These are phyloP conservation scores for Jaenimonas drosophilae DNA, from an alignment of 208 protist species.

Conservation along the genomic window DNA sequence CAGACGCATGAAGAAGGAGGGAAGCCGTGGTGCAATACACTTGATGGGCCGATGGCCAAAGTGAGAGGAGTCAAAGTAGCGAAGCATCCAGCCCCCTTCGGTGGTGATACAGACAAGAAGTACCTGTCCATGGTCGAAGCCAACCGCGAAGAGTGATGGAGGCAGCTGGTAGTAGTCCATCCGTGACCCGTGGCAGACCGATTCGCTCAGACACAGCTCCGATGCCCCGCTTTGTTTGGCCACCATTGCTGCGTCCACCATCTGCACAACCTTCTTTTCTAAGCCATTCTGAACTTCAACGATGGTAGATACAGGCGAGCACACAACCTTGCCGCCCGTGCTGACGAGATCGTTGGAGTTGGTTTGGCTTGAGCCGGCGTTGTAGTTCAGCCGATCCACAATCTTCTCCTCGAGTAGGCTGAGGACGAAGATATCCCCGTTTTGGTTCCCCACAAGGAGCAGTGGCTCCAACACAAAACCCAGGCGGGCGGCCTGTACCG, in stretches of 20 bases:
- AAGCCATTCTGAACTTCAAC: constrained; percentile 61
- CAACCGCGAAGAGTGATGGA: constrained; percentile 64
- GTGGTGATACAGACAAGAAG: constrained; percentile 50
- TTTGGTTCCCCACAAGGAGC: constrained; percentile 79
- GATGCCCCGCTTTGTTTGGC: constrained; percentile 27
- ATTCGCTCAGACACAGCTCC: not conserved
- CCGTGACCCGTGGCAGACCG: constrained; percentile 5
- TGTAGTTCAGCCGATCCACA: constrained; percentile 68
- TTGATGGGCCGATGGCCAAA: constrained; percentile 44
- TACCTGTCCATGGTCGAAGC: constrained; percentile 71
- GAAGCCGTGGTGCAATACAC: constrained; percentile 38
- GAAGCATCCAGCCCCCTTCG: constrained; percentile 41
- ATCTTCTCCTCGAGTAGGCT: constrained; percentile 51
- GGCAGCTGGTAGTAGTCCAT: constrained; percentile 22
- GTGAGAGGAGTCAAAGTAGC: constrained; percentile 21
- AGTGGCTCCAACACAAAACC: constrained; percentile 73
- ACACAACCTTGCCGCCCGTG: constrained; percentile 28
- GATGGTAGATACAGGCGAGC: constrained; percentile 58
- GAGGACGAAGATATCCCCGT: constrained; percentile 68
- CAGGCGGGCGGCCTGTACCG: constrained; percentile 57
- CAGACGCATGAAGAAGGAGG: constrained; percentile 52
- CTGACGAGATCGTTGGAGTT: too few species aligned
- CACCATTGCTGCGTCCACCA: constrained; percentile 30
- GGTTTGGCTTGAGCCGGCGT: not conserved
- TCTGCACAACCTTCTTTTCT: constrained; percentile 33